A percentile compares a stretch with the other conserved stretches of the same genome.
These are phyloP conservation scores for Rhododendron ferrugineum DNA, from an alignment of 148 eudicot species.

Conservation along the genomic window DNA sequence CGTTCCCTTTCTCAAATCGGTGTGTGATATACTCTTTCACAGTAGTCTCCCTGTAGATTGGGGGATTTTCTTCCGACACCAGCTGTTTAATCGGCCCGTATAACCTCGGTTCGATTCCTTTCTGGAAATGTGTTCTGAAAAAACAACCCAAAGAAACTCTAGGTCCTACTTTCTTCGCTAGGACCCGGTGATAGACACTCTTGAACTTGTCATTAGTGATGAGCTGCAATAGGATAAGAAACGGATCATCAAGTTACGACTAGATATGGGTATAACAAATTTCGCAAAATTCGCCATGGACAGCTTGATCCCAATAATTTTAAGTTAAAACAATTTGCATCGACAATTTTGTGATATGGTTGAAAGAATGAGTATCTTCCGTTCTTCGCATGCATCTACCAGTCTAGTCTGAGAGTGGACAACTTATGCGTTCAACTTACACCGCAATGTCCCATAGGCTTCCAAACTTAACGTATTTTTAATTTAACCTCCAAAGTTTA, in stretches of 20 bases:
- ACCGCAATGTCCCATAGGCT: too few species aligned
- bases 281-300: background rate
- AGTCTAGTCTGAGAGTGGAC: background rate
- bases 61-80: background rate
- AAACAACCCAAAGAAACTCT: conserved; percentile 53
- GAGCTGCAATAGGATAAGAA: conserved; percentile 21
- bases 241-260: background rate
- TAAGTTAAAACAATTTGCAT: background rate
- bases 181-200: conserved; percentile 45
- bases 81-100: conserved; percentile 58
- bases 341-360: background rate
- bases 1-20: background rate
- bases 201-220: conserved; percentile 53
- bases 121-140: conserved; percentile 26
- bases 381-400: background rate
- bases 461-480: too few species aligned
- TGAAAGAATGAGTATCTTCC: background rate
- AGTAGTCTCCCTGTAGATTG: background rate
- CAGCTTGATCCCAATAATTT: background rate
- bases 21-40: background rate
- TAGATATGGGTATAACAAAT: background rate
- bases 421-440: too few species aligned
- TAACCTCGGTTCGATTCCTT: conserved; percentile 8
- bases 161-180: conserved; percentile 40
- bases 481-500: too few species aligned